A percentile compares a stretch with the other conserved stretches of the same genome.
Conservation (phyloP, 2,329 filamentous ascomycete species). For the Lachnellula cervina region DNA sequence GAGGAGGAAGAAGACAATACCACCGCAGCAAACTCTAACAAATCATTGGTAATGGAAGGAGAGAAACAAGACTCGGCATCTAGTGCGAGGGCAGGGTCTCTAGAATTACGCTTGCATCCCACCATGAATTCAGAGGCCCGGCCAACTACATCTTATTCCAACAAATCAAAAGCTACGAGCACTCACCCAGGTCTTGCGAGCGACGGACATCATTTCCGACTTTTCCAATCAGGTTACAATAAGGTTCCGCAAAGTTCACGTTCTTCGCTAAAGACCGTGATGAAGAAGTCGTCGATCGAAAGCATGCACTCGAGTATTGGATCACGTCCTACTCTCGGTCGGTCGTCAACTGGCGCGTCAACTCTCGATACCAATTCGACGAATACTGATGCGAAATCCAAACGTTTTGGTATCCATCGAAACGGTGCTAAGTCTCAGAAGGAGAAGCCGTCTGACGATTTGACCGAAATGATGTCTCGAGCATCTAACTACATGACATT, state of each 20-base stretch:
- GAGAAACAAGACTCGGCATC: constrained; percentile 48
- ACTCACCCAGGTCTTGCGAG: constrained; percentile 28
- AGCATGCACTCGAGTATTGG: constrained; percentile 25
- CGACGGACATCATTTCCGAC: constrained; percentile 35
- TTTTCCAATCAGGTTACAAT: constrained; percentile 39
- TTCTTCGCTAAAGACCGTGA: constrained; percentile 18
- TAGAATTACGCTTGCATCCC: constrained; percentile 78
- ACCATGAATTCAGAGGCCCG: constrained; percentile 60
- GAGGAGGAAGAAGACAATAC: constrained; percentile 32
- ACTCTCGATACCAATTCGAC: constrained; percentile 21
- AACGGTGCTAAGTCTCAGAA: constrained; percentile 48
- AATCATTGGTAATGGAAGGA: constrained; percentile 19
- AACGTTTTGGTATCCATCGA: constrained; percentile 50
- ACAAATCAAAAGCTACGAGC: constrained; percentile 23
- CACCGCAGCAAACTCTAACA: constrained; percentile 24
- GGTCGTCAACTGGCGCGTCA: constrained; percentile 22
- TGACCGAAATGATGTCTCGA: constrained; percentile 93
- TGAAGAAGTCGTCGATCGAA: constrained; percentile 30
- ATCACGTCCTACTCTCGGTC: constrained; percentile 23
- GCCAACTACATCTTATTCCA: constrained; percentile 19
- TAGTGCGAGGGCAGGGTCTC: constrained; percentile 61
- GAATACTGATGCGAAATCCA: constrained; percentile 31
- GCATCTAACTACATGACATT: constrained; percentile 98
- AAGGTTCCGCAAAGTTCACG: constrained; percentile 22
- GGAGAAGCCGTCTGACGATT: constrained; percentile 72